Evolutionary conservation across 805 yeast genomes (phyloP).

Genomic region (Blastobotrys mokoenaii): DNA sequence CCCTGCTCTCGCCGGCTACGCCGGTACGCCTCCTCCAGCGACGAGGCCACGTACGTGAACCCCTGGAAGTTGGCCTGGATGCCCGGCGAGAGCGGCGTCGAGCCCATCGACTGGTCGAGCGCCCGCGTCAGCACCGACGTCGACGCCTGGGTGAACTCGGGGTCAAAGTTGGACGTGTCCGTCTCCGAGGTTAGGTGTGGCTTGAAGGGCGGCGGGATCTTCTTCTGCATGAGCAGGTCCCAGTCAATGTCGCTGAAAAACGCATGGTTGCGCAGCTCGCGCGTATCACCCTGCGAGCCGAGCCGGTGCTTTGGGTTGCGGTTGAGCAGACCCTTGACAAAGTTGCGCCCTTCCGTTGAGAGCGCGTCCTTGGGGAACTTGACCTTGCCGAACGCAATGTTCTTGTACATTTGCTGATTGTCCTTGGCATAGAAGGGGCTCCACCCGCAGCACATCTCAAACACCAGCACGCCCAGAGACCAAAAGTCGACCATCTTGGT

Average conservation of each 20-base stretch:
- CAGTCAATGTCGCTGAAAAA: constrained; percentile 90
- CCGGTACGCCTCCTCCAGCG: constrained; percentile 67
- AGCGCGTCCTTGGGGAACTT: constrained; percentile 94
- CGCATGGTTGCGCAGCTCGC: constrained; percentile 86
- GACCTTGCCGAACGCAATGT: constrained; percentile 97
- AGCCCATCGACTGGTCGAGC: constrained; percentile 27
- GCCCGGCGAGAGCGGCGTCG: constrained; percentile 86
- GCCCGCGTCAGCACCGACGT: constrained; percentile 67
- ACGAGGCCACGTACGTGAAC: constrained; percentile 89
- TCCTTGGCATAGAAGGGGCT: constrained; percentile 97
- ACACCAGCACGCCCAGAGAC: constrained; percentile 93
- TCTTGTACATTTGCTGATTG: constrained; percentile 97
- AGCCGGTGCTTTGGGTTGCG: constrained; percentile 93
- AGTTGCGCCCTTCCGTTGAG: constrained; percentile 86
- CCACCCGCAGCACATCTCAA: constrained; percentile 99
- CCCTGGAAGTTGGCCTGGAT: constrained; percentile 96
- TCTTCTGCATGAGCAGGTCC: constrained; percentile 67
- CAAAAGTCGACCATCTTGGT: constrained; percentile 99
- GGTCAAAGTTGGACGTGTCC: constrained; percentile 95
- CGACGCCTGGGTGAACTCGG: constrained; percentile 90
- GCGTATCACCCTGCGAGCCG: constrained; percentile 86
- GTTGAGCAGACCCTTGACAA: constrained; percentile 89
- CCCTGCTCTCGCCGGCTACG: not conserved
- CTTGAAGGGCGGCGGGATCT: constrained; percentile 92
- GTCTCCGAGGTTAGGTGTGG: constrained; percentile 87